Conservation (phyloP, 2,329 filamentous ascomycete species). For the Aureobasidium sp. region DNA sequence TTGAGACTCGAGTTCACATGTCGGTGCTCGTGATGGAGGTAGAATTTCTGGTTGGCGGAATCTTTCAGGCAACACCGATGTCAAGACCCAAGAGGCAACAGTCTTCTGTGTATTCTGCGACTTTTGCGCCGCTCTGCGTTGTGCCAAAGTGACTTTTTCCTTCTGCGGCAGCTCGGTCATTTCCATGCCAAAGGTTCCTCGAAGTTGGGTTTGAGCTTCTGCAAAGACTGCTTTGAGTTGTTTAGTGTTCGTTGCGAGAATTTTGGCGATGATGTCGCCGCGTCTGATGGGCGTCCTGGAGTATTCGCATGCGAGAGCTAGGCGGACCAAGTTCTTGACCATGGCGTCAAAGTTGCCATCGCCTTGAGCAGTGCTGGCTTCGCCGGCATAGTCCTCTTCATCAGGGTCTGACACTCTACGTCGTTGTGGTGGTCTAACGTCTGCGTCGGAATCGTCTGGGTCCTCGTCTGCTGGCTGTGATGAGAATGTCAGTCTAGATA, state of each 20-base stretch:
- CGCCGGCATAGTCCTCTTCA: slow-evolving; percentile 15
- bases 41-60: slow-evolving; percentile 61
- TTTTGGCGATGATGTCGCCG: slow-evolving; percentile 52
- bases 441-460: slow-evolving; percentile 19
- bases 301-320: slow-evolving; percentile 54
- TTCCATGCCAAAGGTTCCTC: slow-evolving; percentile 79
- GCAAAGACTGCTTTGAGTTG: slow-evolving; percentile 72
- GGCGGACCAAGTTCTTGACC: slow-evolving; percentile 54
- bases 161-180: slow-evolving; percentile 72
- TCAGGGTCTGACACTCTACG: slow-evolving; percentile 17
- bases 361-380: slow-evolving; percentile 21
- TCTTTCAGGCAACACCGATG: slow-evolving; percentile 58
- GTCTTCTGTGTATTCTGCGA: slow-evolving; percentile 30
- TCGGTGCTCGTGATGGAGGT: slow-evolving; percentile 58
- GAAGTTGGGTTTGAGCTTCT: slow-evolving; percentile 64
- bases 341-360: slow-evolving; percentile 34
- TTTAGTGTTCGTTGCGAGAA: slow-evolving; percentile 60
- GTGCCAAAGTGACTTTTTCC: slow-evolving; percentile 73
- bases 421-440: slow-evolving; percentile 25
- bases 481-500: neutral
- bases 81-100: slow-evolving; percentile 58
- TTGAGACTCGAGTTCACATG: slow-evolving; percentile 59
- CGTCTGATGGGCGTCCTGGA: slow-evolving; percentile 50
- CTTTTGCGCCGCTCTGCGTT: slow-evolving; percentile 60
- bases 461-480: slow-evolving; percentile 18